Percentiles rank a stretch among this genome's conserved stretches.
phyloP scores from a whole-genome alignment of 208 protist species.

The Trypanosoma conorhini region DNA sequence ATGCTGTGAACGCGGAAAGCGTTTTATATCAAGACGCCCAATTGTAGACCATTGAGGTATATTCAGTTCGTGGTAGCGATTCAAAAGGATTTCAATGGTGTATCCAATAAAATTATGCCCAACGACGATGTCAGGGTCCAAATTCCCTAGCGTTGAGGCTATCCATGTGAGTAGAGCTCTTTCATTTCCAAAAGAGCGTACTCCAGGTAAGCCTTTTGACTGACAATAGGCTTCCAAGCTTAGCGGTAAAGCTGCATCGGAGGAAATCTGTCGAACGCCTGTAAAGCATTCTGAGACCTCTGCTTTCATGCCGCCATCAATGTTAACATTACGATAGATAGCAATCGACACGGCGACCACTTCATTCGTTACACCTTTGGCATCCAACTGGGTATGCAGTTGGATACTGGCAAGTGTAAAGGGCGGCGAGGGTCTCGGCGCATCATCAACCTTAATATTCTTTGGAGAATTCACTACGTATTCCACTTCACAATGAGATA shows the following conservation, averaged over 20 bases:
- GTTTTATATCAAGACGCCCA: slow-evolving; percentile 83
- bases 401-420: slow-evolving; percentile 89
- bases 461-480: slow-evolving; percentile 79
- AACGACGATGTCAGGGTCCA: slow-evolving; percentile 95
- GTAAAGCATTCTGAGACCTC: slow-evolving; percentile 47
- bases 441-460: slow-evolving; percentile 55
- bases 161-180: slow-evolving; percentile 77
- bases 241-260: slow-evolving; percentile 54
- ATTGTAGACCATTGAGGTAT: slow-evolving; percentile 92
- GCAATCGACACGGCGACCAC: slow-evolving; percentile 87
- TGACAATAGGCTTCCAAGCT: slow-evolving; percentile 81
- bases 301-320: slow-evolving; percentile 60
- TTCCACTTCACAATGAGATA: slow-evolving; percentile 89
- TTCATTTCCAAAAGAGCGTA: slow-evolving; percentile 75
- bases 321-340: slow-evolving; percentile 74
- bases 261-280: slow-evolving; percentile 55
- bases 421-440: slow-evolving; percentile 62
- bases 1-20: slow-evolving; percentile 65
- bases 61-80: slow-evolving; percentile 91
- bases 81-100: slow-evolving; percentile 96
- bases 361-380: slow-evolving; percentile 80
- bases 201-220: slow-evolving; percentile 56
- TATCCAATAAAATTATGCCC: slow-evolving; percentile 98
- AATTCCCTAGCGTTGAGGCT: slow-evolving; percentile 59
- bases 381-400: slow-evolving; percentile 89